Evolutionary conservation across 106 monocot genomes (phyloP).

Genomic region (Ottelia alismoides): DNA sequence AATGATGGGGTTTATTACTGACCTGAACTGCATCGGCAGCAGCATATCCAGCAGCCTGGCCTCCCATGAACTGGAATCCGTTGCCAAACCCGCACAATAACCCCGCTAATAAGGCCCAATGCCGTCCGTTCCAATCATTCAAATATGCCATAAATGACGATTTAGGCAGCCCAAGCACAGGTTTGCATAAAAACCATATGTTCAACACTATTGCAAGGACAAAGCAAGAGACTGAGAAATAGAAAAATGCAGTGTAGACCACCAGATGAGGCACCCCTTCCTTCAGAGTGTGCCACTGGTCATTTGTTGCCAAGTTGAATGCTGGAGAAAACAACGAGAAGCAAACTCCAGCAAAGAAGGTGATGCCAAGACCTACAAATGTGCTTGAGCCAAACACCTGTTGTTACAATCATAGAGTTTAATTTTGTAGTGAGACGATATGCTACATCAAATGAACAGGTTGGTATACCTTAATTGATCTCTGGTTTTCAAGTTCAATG

Average conservation of each 20-base stretch:
- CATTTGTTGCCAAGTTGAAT: conserved; percentile 91
- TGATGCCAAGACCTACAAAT: conserved; percentile 48
- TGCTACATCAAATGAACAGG: no score
- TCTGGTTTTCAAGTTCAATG: conserved; percentile 53
- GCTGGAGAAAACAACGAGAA: conserved; percentile 93
- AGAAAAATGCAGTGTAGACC: conserved; percentile 95
- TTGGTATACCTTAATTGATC: conserved; percentile 98
- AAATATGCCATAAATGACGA: conserved; percentile 80
- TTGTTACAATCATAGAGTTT: no score
- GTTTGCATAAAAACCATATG: conserved; percentile 63
- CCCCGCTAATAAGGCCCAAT: conserved; percentile 85
- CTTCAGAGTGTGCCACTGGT: conserved; percentile 91
- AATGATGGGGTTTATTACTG: no score
- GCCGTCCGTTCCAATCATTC: conserved; percentile 77
- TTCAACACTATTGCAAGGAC: conserved; percentile 57
- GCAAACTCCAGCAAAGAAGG: conserved; percentile 71
- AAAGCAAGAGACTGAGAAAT: conserved; percentile 86
- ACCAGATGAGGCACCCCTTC: conserved; percentile 81
- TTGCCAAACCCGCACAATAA: conserved; percentile 90
- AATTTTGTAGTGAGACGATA: no score
- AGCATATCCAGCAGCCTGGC: conserved; percentile 90
- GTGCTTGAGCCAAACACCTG: conserved; percentile 63
- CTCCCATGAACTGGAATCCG: conserved; percentile 98
- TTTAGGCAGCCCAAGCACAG: conserved; percentile 65
- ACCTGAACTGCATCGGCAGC: conserved; percentile 96